These are phyloP conservation scores for Lipomyces yamadae DNA, from an alignment of 805 yeast species.

Conservation along the genomic window DNA sequence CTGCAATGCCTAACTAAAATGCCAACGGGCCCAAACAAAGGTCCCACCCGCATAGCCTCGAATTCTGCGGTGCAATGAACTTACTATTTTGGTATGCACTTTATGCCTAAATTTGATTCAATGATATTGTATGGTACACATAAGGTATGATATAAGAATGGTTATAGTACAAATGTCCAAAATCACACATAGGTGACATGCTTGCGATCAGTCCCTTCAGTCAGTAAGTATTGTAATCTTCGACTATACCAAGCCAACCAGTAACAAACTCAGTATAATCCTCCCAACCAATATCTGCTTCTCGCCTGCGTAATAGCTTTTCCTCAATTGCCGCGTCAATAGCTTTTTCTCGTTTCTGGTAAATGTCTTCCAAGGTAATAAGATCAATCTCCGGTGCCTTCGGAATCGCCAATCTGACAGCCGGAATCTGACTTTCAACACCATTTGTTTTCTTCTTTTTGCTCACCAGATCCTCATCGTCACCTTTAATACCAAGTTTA, in stretches of 20 bases:
- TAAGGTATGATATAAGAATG: background rate
- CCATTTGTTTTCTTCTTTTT: conserved; percentile 59
- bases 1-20: too few relatives aligned
- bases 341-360: conserved; percentile 74
- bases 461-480: conserved; percentile 79
- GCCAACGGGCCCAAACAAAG: too few relatives aligned
- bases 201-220: background rate
- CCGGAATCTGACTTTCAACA: conserved; percentile 22
- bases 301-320: conserved; percentile 70
- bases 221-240: conserved; percentile 5
- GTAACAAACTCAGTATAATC: conserved; percentile 49
- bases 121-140: background rate
- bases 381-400: conserved; percentile 93
- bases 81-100: too few relatives aligned
- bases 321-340: conserved; percentile 85
- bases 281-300: conserved; percentile 73
- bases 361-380: conserved; percentile 75
- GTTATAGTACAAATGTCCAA: conserved; percentile 4
- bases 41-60: too few relatives aligned
- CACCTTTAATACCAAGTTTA: conserved; percentile 74
- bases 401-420: conserved; percentile 54
- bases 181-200: conserved; percentile 1
- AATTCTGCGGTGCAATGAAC: too few relatives aligned
- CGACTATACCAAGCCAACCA: conserved; percentile 30
- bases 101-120: background rate